Percentiles rank a stretch among this genome's conserved stretches.
Conservation (phyloP, 805 yeast species). For the Wickerhamiella shivajii region DNA sequence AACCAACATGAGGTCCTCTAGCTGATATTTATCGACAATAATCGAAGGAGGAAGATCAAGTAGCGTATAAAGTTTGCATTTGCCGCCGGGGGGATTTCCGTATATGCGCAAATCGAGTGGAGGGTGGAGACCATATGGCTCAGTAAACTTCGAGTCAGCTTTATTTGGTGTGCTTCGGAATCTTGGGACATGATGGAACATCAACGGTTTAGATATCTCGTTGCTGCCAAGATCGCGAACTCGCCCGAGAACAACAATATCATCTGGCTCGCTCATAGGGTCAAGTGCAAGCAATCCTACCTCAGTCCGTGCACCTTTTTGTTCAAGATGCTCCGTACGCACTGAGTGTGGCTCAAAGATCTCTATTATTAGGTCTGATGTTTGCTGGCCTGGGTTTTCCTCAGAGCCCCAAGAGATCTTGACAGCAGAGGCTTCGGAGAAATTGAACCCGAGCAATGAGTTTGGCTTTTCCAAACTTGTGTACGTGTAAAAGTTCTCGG, state of each 20-base stretch:
- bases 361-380: too few relatives aligned
- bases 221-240: constrained; percentile 10
- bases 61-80: constrained; percentile 33
- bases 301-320: too few relatives aligned
- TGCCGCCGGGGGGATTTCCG: constrained; percentile 11
- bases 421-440: too few relatives aligned
- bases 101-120: constrained; percentile 7
- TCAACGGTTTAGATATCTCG: constrained; percentile 11
- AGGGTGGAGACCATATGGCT: constrained; percentile 20
- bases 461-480: too few relatives aligned
- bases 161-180: constrained; percentile 3
- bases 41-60: constrained; percentile 32
- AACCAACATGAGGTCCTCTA: constrained; percentile 23
- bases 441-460: too few relatives aligned
- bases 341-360: too few relatives aligned
- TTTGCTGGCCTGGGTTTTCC: too few relatives aligned
- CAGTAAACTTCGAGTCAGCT: constrained; percentile 4
- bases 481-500: too few relatives aligned
- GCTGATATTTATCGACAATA: constrained; percentile 44
- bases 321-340: too few relatives aligned
- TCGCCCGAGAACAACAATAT: constrained; percentile 10
- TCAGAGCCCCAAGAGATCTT: too few relatives aligned
- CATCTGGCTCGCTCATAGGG: constrained; percentile 1
- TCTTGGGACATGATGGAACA: constrained; percentile 14
- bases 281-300: constrained; percentile 14